These are phyloP conservation scores for Dioscorea alata DNA, from an alignment of 106 monocot species.

Conservation along the genomic window DNA sequence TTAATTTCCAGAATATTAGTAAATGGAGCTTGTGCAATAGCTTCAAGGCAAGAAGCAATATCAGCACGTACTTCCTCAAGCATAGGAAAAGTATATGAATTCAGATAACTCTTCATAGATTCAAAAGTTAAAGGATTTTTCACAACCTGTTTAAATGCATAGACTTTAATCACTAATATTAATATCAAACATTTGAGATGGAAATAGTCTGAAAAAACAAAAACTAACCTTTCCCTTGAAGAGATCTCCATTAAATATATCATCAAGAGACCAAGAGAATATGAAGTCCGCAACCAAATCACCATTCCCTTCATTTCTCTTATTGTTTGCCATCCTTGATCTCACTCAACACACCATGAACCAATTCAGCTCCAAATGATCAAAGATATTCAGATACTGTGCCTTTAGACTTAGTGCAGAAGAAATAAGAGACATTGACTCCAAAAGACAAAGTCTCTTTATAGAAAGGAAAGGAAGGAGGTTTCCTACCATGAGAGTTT, in stretches of 20 bases:
- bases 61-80: conserved; percentile 21
- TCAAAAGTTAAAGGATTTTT: conserved; percentile 12
- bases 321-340: not conserved
- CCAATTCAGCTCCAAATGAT: no score
- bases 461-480: no score
- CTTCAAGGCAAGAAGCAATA: conserved; percentile 3
- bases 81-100: conserved; percentile 11
- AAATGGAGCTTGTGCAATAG: conserved; percentile 5
- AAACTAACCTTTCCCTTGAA: conserved; percentile 10
- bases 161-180: not conserved
- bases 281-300: not conserved
- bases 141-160: conserved; percentile 9
- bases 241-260: conserved; percentile 15
- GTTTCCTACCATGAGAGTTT: no score
- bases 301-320: not conserved
- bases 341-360: not conserved
- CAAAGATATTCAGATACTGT: not conserved
- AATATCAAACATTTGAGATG: not conserved
- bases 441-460: not conserved
- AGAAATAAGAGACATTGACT: not conserved
- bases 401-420: not conserved
- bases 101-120: conserved; percentile 11
- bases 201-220: not conserved
- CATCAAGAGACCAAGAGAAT: conserved; percentile 23
- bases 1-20: conserved; percentile 4